Conservation (phyloP, 1,284 basidiomycete species). For the Microstroma glucosiphilum region DNA sequence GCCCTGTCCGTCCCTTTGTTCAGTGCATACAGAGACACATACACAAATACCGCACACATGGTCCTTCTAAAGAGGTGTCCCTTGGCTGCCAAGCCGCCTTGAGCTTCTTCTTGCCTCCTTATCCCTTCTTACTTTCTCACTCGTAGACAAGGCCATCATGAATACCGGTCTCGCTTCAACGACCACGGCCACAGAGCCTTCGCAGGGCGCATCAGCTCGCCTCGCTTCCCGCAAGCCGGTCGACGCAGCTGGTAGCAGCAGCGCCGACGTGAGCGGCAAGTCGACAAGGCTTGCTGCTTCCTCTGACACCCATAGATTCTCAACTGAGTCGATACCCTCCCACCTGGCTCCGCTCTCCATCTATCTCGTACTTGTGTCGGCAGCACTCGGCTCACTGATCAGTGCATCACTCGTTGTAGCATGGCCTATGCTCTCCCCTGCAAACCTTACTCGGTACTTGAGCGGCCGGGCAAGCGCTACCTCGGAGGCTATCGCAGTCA, state of each 20-base stretch:
- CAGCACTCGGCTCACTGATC: not conserved
- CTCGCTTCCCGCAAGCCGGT: too few relatives aligned
- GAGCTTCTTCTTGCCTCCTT: too few relatives aligned
- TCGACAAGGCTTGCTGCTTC: not conserved
- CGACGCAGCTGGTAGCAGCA: not conserved
- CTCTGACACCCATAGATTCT: not conserved
- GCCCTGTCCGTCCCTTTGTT: too few relatives aligned
- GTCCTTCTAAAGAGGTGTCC: too few relatives aligned
- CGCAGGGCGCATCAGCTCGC: too few relatives aligned
- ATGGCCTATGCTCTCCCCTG: not conserved
- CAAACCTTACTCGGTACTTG: not conserved
- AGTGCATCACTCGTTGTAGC: not conserved
- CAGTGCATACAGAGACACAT: too few relatives aligned
- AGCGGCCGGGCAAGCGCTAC: not conserved
- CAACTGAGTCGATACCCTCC: conserved; percentile 5
- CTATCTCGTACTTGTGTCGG: not conserved
- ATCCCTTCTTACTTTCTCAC: too few relatives aligned
- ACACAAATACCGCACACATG: too few relatives aligned
- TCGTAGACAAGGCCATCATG: too few relatives aligned
- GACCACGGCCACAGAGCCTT: too few relatives aligned
- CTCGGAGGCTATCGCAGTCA: not conserved
- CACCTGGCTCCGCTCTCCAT: conserved; percentile 6
- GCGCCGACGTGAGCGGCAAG: not conserved
- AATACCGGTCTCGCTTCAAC: too few relatives aligned
- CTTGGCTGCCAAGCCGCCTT: too few relatives aligned